These are phyloP conservation scores for Schoenoplectus triqueter DNA, from an alignment of 202 grass and related monocot genomes.

Conservation along the genomic window DNA sequence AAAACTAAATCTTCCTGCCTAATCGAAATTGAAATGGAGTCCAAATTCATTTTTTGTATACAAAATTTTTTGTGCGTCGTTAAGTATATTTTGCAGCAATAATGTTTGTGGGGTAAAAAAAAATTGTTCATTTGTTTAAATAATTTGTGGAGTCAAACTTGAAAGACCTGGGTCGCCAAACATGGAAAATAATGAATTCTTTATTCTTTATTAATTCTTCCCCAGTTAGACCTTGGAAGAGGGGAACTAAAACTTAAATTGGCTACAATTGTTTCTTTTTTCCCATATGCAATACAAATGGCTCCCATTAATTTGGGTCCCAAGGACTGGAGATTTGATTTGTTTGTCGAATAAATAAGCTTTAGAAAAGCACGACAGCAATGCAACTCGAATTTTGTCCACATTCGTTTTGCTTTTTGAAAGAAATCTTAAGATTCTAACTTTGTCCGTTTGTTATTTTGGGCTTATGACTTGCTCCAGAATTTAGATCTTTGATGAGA, in stretches of 20 bases:
- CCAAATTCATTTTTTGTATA: not conserved
- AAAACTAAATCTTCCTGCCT: too few relatives aligned
- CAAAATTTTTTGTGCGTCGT: not conserved
- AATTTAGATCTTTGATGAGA: not conserved
- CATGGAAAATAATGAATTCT: not conserved
- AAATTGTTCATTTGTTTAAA: not conserved
- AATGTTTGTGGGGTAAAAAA: not conserved
- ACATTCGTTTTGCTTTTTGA: slow-evolving; percentile 2
- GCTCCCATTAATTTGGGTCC: slow-evolving; percentile 9
- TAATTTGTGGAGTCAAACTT: not conserved
- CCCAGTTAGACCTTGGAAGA: not conserved
- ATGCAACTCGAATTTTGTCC: not conserved
- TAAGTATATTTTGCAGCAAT: not conserved
- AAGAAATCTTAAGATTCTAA: slow-evolving; percentile 22
- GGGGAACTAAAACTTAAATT: not conserved
- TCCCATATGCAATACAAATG: not conserved
- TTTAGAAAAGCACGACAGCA: slow-evolving; percentile 9
- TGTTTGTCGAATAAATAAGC: not conserved
- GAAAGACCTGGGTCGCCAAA: not conserved
- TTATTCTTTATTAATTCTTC: not conserved
- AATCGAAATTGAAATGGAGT: not conserved
- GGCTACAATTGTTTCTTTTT: not conserved
- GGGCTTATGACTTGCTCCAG: not conserved
- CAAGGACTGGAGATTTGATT: not conserved
- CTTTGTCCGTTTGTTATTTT: not conserved